Base-by-base conservation (phyloP, 2,329 filamentous ascomycete genomes). In the Keithomyces neogunnii region DNA sequence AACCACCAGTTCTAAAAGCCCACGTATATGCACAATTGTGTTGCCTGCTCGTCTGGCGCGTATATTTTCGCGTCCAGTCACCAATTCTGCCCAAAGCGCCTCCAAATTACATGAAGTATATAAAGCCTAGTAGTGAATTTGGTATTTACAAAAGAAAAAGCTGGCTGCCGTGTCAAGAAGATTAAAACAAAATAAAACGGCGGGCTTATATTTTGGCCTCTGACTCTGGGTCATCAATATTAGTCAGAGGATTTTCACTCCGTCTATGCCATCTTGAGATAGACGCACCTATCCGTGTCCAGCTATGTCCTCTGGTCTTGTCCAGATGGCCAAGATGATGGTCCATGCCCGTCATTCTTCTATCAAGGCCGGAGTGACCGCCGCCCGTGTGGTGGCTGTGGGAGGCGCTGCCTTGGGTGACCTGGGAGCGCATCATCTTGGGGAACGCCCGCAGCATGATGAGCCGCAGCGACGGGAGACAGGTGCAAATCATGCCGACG, bases 401-500 rank as follows among this genome's bases (percentile, higher is more conserved):
- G 2, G 46, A 48, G 35, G 40, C 13, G 36, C 35, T 48, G 46
- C 36, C 46, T 35, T 48, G 35, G 8, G 35, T 40, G 35, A 28
- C 26, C 3, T 40, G 26, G 6, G 36, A 48, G 6, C 46, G 46
- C 19, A 13, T 42, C 36, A 48, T 30, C 28, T 40, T 40, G 13
- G 48, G 48, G 40, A 50, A 50, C 5, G 43, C 26, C 4, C 48
- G 48, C 5, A 50, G 31, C 30, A 50, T 31, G 40, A 50, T 36
- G 40, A 50, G 48, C 4, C 48, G 39, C 11, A 50, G 8, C 4
- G 48, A 50, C 5, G 48, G 48, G 10, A 50, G 48, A 33, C 48
- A 50, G 5, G 48, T 50, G 48, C 40, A 50, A 3, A 50, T 40
- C 35, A 48, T 48, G 35, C 46, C 46, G 28, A 48, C 48, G 19